A percentile compares a stretch with the other conserved stretches of the same genome.
Conservation (phyloP, 306 rosid genomes). For the Cicer yamashitae region DNA sequence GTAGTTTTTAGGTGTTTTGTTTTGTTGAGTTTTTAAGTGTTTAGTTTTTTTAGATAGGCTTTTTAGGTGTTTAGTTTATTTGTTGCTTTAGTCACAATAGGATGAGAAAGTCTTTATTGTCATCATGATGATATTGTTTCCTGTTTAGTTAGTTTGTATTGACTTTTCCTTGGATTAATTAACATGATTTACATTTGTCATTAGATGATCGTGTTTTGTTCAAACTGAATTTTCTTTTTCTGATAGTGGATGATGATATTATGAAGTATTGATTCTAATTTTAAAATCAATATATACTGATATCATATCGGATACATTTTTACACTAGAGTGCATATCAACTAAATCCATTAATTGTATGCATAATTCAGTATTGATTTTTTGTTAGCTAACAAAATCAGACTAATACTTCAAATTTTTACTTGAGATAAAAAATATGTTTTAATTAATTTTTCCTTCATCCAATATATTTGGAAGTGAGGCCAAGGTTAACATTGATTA, state of each 20-base stretch:
- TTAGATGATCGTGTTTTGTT: neutral
- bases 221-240: neutral
- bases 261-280: neutral
- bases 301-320: no score
- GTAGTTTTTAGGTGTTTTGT: constrained; percentile 2
- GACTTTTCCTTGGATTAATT: neutral
- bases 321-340: no score
- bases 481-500: no score
- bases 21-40: neutral
- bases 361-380: no score
- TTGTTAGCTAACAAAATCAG: no score
- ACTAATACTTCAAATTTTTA: neutral
- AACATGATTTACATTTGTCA: neutral
- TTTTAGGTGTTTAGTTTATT: neutral
- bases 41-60: neutral
- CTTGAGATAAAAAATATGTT: neutral
- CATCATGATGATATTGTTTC: neutral
- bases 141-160: neutral
- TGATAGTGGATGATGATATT: neutral
- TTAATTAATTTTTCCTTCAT: neutral
- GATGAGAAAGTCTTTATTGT: neutral
- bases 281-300: no score
- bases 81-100: constrained; percentile 9
- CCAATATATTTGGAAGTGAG: neutral
- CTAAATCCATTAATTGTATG: no score